Evolutionary conservation across 345 rosid species (phyloP), one percentile per base, ranked within the genome.

Genomic region (Barbarea vulgaris): DNA sequence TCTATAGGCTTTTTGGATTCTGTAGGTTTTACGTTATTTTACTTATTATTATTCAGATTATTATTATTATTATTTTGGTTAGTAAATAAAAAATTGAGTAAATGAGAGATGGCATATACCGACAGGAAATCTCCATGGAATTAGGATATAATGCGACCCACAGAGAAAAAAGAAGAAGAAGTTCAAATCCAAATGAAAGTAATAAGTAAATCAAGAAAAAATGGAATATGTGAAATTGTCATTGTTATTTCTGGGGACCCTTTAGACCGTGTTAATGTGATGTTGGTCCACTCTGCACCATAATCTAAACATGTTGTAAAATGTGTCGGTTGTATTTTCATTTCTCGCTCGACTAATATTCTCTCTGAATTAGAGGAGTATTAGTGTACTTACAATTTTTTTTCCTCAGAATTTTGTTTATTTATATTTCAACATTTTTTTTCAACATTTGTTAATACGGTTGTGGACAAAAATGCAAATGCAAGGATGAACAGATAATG

Each of bases 281-380:
- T 44, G 75, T 62, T 76, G 80, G 80, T 76, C 75, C 75, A 69
- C 57, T 24, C 21, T 69, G 57, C 50, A 51, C 69, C 70, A 53
- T 62, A 54, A 52, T 33, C 70, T 55, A 41, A 34, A 69, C 70
- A 76, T 69, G 58, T 54, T 46, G 50, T 54, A 47, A 17, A 62
- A 14, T 53, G 65, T 76, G 75, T 76, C 80, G 75, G 75, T 48
- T 47, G 25, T 37, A 7, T 44, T 63, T 58, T 12, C 15, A 21
- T 55, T 65, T 50, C 15, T 39, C 27, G 4, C 13, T 75, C 67
- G 33, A 34, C 60, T 18, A 42, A 21, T 41, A 41, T 9, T 64
- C 17, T 72, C 42, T 15, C 8, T 44, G 48, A 14, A 44, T 14
- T 15, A 44, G 48, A 44, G 18, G 10, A 47, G 15, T 15, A 44